These are phyloP conservation scores for Pilasporangium apinafurcum DNA, from an alignment of 352 stramenopile species.

Conservation along the genomic window DNA sequence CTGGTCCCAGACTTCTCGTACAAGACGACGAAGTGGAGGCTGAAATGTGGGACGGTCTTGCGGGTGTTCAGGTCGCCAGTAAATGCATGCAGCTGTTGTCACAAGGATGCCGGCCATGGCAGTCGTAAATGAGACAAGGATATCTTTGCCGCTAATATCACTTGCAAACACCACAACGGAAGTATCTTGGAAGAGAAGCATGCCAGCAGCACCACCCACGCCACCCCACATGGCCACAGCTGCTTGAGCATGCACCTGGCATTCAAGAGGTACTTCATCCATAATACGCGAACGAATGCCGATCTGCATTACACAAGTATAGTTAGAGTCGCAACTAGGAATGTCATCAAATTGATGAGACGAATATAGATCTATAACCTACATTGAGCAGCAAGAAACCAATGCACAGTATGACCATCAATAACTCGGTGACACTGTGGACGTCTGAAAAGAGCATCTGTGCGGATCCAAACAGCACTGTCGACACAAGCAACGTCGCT, in stretches of 20 bases:
- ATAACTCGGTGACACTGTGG: constrained; percentile 27
- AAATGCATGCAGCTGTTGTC: constrained; percentile 44
- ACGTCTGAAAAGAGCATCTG: constrained; percentile 51
- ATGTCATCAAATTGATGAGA: neutral
- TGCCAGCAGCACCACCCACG: constrained; percentile 47
- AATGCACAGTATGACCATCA: constrained; percentile 60
- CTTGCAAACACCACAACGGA: constrained; percentile 65
- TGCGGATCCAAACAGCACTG: constrained; percentile 56
- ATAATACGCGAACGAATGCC: constrained; percentile 62
- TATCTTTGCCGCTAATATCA: constrained; percentile 57
- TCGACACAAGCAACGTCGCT: constrained; percentile 36
- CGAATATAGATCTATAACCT: constrained; percentile 4
- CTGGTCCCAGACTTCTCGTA: constrained; percentile 50
- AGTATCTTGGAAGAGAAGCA: constrained; percentile 57
- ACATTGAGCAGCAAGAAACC: constrained; percentile 59
- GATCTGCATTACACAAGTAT: constrained; percentile 24
- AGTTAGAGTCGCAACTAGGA: neutral
- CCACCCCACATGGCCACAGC: constrained; percentile 64
- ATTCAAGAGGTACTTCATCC: constrained; percentile 70
- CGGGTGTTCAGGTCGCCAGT: constrained; percentile 49
- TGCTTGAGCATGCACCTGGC: constrained; percentile 71
- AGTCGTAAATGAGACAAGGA: constrained; percentile 57
- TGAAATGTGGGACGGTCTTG: constrained; percentile 49
- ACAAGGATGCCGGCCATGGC: constrained; percentile 43
- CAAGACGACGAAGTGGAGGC: constrained; percentile 41